Conservation (phyloP, 2,329 filamentous ascomycete genomes). For the Colletotrichum cuscutae region DNA sequence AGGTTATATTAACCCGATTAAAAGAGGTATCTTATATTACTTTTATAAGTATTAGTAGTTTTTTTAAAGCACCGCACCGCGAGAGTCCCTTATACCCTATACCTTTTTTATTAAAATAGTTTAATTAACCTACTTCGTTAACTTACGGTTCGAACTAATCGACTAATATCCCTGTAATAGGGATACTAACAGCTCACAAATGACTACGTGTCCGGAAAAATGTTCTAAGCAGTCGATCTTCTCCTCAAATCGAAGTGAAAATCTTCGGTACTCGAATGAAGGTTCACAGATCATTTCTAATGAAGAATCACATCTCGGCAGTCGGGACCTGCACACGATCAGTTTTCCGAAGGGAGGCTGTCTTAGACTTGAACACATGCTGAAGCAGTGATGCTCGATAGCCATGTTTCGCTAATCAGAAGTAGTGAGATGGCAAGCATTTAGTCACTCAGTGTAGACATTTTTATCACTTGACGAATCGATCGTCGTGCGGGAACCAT, state of each 20-base stretch:
- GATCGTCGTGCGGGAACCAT: neutral
- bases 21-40: no score
- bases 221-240: neutral
- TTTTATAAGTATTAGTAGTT: no score
- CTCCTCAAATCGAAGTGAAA: neutral
- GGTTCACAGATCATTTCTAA: neutral
- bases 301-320: neutral
- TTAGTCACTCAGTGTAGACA: neutral
- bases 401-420: neutral
- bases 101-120: no score
- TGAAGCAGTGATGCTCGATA: neutral
- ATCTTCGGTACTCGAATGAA: neutral
- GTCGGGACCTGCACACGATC: neutral
- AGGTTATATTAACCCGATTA: no score
- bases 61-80: no score
- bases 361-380: neutral
- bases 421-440: neutral
- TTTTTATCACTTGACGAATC: neutral
- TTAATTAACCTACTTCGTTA: no score
- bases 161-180: no score
- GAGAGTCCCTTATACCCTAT: no score
- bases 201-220: neutral
- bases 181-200: no score
- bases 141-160: no score
- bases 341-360: neutral